phyloP scores from a whole-genome alignment of 768 basidiomycete genomes.

The Mycena epipterygia region DNA sequence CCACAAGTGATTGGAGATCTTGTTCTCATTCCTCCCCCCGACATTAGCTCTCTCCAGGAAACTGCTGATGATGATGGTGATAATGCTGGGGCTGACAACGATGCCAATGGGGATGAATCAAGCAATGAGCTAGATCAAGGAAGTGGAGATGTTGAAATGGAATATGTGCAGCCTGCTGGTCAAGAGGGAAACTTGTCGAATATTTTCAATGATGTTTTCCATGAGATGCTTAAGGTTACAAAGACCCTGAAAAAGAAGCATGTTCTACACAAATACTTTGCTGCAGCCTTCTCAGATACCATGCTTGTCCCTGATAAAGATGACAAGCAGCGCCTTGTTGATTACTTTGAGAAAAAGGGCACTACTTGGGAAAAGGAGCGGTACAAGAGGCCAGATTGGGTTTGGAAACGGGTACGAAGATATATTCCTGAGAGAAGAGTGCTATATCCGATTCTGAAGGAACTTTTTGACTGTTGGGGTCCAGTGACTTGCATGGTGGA shows the following conservation, averaged over 20 bases:
- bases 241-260: constrained; percentile 30
- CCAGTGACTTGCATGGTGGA: constrained; percentile 4
- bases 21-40: not conserved
- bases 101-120: not conserved
- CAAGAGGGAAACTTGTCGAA: constrained; percentile 3
- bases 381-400: constrained; percentile 19
- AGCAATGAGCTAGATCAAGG: not conserved
- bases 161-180: constrained; percentile 9
- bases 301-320: constrained; percentile 35
- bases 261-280: constrained; percentile 25
- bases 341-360: constrained; percentile 14
- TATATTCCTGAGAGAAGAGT: constrained; percentile 34
- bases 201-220: constrained; percentile 30
- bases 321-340: constrained; percentile 28
- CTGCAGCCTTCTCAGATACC: constrained; percentile 36
- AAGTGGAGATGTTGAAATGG: not conserved
- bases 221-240: constrained; percentile 23
- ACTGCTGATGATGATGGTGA: not conserved
- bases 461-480: constrained; percentile 34
- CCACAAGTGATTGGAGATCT: not conserved
- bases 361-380: constrained; percentile 22
- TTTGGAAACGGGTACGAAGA: constrained; percentile 16
- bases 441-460: constrained; percentile 30
- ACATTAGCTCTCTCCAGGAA: not conserved
- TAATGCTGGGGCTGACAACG: not conserved